phyloP scores from a whole-genome alignment of 305 asterid species.

The Fraxinus nigra region DNA sequence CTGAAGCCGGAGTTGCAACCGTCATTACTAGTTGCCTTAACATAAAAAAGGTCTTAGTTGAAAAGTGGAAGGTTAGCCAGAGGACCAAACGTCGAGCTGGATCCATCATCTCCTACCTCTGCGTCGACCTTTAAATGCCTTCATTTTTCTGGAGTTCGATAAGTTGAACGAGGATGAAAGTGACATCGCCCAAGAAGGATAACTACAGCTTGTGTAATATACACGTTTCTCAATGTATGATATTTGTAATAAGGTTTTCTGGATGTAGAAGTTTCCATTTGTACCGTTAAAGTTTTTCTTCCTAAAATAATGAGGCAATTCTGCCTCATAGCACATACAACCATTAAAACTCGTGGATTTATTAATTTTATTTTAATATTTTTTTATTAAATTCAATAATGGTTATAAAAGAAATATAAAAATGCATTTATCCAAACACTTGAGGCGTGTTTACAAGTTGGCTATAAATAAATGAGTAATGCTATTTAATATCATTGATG shows the following conservation, averaged over 20 bases:
- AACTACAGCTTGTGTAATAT: neutral
- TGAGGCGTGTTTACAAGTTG: neutral
- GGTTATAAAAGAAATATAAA: neutral
- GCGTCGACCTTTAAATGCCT: conserved; percentile 36
- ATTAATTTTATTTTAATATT: neutral
- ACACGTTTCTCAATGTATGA: neutral
- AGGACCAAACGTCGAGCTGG: conserved; percentile 82
- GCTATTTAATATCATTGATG: neutral
- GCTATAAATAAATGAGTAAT: neutral
- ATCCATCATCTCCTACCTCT: conserved; percentile 65
- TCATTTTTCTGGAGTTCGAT: neutral
- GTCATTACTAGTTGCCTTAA: conserved; percentile 56
- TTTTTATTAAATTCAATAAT: neutral
- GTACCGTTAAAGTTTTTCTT: neutral
- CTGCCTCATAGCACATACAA: neutral
- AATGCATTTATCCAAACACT: neutral
- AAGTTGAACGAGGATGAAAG: neutral
- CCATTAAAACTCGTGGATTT: neutral
- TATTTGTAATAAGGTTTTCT: neutral
- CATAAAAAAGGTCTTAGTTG: conserved; percentile 68
- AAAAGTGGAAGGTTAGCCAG: conserved; percentile 71
- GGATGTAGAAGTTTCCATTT: neutral
- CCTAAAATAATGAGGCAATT: neutral
- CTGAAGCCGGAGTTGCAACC: conserved; percentile 70
- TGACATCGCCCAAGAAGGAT: neutral